Evolutionary conservation across 495 filamentous ascomycete genomes (phyloP).

Genomic region (Aspergillus bertholletiae): DNA sequence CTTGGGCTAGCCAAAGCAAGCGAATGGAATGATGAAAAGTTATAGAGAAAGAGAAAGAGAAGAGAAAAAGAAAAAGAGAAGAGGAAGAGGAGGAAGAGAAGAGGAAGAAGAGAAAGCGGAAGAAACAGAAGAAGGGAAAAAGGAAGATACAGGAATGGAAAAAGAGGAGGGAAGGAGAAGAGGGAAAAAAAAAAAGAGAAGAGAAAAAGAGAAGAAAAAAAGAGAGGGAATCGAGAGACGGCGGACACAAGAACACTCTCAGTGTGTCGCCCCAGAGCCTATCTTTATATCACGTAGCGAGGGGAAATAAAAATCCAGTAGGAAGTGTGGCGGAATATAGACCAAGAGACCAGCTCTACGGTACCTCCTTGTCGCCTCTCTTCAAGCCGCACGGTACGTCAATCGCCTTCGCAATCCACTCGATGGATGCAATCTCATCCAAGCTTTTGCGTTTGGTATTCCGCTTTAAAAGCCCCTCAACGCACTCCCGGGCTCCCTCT

Average conservation of each 20-base stretch:
- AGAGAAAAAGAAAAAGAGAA: not conserved
- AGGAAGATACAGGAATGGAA: too few species aligned
- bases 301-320: slow-evolving; percentile 10
- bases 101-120: not conserved
- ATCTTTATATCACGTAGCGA: slow-evolving; percentile 5
- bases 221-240: not conserved
- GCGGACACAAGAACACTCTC: too few species aligned
- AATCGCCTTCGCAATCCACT: slow-evolving; percentile 77
- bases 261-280: slow-evolving; percentile 3
- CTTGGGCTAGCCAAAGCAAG: not conserved
- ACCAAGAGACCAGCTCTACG: slow-evolving; percentile 39
- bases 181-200: too few species aligned
- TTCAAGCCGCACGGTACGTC: slow-evolving; percentile 65
- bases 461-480: slow-evolving; percentile 79
- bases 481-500: slow-evolving; percentile 70
- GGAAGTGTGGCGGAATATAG: slow-evolving; percentile 3
- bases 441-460: slow-evolving; percentile 70
- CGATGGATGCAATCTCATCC: slow-evolving; percentile 62
- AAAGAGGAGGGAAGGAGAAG: too few species aligned
- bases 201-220: not conserved
- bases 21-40: not conserved
- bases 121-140: too few species aligned
- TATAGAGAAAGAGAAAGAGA: slow-evolving; percentile 3
- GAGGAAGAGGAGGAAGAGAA: not conserved
- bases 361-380: slow-evolving; percentile 62